Evolutionary conservation across 106 monocot species (phyloP).

Genomic region (Amphibolis antarctica): DNA sequence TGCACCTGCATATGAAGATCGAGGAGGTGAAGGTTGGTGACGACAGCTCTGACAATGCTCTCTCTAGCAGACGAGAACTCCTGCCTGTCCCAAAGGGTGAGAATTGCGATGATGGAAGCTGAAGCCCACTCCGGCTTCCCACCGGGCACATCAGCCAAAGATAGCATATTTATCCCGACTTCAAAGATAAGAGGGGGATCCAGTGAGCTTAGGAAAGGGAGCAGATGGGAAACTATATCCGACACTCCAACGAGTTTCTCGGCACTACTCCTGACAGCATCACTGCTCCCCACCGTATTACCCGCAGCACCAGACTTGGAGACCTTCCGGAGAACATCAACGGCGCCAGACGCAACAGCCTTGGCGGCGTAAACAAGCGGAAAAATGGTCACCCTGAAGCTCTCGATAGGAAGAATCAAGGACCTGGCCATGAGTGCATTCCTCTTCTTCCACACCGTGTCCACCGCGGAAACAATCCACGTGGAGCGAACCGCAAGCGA

Average conservation of each 20-base stretch:
- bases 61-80: conserved; percentile 92
- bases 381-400: conserved; percentile 62
- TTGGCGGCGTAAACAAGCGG: conserved; percentile 83
- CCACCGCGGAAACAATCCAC: conserved; percentile 72
- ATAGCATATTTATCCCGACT: conserved; percentile 95
- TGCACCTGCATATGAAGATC: conserved; percentile 96
- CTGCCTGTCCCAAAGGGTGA: conserved; percentile 94
- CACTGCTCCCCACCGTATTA: background rate
- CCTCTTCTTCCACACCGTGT: conserved; percentile 66
- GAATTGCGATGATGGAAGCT: conserved; percentile 77
- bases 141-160: conserved; percentile 90
- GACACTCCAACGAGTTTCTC: conserved; percentile 90
- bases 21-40: conserved; percentile 82
- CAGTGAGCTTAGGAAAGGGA: conserved; percentile 85
- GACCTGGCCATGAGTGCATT: conserved; percentile 84
- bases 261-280: conserved; percentile 19
- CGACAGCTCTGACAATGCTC: conserved; percentile 90
- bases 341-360: conserved; percentile 65
- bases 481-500: conserved; percentile 72
- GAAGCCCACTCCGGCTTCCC: conserved; percentile 99
- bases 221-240: conserved; percentile 77
- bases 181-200: conserved; percentile 94
- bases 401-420: conserved; percentile 71
- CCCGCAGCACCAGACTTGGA: conserved; percentile 29
- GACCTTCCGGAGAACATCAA: conserved; percentile 69